phyloP scores from a whole-genome alignment of 2,329 filamentous ascomycete species.

The Alternaria brassicae region DNA sequence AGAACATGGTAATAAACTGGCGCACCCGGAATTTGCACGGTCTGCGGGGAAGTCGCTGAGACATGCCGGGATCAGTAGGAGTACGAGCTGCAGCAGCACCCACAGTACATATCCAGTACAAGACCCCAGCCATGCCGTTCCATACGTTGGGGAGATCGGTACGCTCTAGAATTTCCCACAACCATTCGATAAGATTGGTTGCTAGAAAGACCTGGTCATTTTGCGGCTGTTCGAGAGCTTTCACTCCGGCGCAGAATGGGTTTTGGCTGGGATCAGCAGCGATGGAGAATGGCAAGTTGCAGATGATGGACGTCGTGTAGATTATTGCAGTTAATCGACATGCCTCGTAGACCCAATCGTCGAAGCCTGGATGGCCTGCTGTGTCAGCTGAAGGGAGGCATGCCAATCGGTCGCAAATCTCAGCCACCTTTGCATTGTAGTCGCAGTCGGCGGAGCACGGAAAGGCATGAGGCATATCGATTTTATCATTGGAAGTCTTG shows the following conservation, averaged over 20 bases:
- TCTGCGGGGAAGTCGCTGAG: not conserved
- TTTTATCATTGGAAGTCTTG: slow-evolving; percentile 6
- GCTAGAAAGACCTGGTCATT: slow-evolving; percentile 6
- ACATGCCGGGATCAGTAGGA: not conserved
- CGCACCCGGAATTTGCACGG: slow-evolving; percentile 28
- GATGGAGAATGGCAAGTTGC: slow-evolving; percentile 37
- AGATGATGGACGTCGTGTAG: slow-evolving; percentile 40
- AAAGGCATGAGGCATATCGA: slow-evolving; percentile 4
- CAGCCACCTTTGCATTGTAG: slow-evolving; percentile 23
- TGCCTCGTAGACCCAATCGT: slow-evolving; percentile 46
- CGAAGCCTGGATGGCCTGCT: slow-evolving; percentile 25
- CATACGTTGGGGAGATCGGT: slow-evolving; percentile 39
- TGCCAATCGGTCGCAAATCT: slow-evolving; percentile 26
- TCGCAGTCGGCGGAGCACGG: slow-evolving; percentile 5
- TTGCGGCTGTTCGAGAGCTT: not conserved
- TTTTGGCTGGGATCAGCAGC: slow-evolving; percentile 32
- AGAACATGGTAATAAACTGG: slow-evolving; percentile 40
- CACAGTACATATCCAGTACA: slow-evolving; percentile 45
- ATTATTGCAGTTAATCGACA: slow-evolving; percentile 46
- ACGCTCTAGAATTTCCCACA: slow-evolving; percentile 33
- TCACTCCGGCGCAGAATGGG: slow-evolving; percentile 11
- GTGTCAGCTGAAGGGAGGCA: slow-evolving; percentile 34
- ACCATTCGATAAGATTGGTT: slow-evolving; percentile 24
- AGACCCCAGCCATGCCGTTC: slow-evolving; percentile 43
- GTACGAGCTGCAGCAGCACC: slow-evolving; percentile 42